phyloP scores from a whole-genome alignment of 2,329 filamentous ascomycete genomes.

The Trichophyton verrucosum region DNA sequence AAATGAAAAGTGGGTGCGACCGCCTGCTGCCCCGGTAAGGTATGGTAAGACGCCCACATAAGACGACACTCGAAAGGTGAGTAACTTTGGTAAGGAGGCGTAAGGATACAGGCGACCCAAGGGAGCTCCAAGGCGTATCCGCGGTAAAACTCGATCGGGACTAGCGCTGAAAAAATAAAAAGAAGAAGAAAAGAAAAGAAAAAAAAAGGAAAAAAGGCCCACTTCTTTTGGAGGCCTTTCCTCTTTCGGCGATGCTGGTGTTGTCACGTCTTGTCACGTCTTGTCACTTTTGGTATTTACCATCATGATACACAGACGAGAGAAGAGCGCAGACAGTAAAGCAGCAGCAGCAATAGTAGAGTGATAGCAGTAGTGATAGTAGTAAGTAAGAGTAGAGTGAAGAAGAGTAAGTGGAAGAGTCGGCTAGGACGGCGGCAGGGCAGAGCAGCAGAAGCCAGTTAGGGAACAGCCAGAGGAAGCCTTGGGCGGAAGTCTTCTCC shows the following conservation, averaged over 20 bases:
- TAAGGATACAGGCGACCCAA: not conserved
- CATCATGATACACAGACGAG: too few species aligned
- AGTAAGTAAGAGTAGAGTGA: not conserved
- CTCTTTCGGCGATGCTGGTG: too few species aligned
- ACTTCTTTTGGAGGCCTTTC: too few species aligned
- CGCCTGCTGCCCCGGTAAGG: too few species aligned
- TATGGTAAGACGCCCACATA: too few species aligned
- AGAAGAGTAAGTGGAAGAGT: not conserved
- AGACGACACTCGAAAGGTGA: not conserved
- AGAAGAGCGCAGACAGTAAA: too few species aligned
- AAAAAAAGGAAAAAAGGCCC: not conserved
- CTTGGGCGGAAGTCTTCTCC: too few species aligned
- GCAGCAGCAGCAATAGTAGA: too few species aligned
- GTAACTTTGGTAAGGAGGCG: not conserved
- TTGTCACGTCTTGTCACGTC: not conserved
- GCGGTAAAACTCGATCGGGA: not conserved
- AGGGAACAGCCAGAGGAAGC: too few species aligned
- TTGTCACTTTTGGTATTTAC: not conserved
- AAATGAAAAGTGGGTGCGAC: slow-evolving; percentile 10
- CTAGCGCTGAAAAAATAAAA: not conserved
- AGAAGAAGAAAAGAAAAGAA: not conserved
- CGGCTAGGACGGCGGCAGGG: not conserved
- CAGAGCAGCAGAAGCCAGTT: not conserved
- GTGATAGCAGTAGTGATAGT: too few species aligned
- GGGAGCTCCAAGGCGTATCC: slow-evolving; percentile 6